phyloP scores from a whole-genome alignment of 306 rosid species.

The Inga oerstediana region DNA sequence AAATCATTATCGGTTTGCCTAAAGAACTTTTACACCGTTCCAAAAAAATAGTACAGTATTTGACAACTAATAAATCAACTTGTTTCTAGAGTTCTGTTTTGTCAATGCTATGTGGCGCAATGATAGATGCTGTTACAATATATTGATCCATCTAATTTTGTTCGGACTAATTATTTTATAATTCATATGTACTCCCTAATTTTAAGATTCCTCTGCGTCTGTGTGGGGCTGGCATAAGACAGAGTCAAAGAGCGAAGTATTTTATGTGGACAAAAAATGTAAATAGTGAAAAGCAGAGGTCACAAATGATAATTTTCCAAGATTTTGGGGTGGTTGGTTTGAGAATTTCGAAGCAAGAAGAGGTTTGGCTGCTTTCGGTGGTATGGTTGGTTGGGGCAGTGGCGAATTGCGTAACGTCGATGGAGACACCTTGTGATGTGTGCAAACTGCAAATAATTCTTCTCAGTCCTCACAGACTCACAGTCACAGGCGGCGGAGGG shows the following conservation, averaged over 20 bases:
- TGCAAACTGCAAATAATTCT: background rate
- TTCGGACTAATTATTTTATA: background rate
- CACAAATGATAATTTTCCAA: slow-evolving; percentile 34
- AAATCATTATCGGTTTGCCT: background rate
- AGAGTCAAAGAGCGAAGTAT: background rate
- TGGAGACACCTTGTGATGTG: background rate
- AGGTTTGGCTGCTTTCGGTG: slow-evolving; percentile 10
- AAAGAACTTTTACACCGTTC: background rate
- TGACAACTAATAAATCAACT: slow-evolving; percentile 25
- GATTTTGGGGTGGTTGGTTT: slow-evolving; percentile 41
- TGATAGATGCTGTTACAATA: slow-evolving; percentile 25
- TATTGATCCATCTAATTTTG: slow-evolving; percentile 19
- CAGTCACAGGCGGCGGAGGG: background rate
- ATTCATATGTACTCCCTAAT: background rate
- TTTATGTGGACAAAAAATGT: background rate
- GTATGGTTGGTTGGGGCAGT: slow-evolving; percentile 1
- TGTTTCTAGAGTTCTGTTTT: slow-evolving; percentile 1
- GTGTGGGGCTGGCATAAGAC: background rate
- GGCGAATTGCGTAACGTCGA: background rate
- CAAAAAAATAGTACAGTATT: background rate
- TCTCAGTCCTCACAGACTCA: no score
- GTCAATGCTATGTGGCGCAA: slow-evolving; percentile 43
- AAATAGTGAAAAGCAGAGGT: background rate
- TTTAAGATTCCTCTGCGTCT: background rate
- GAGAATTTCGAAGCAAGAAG: slow-evolving; percentile 36